These are phyloP conservation scores for Phylloporus sp. DNA, from an alignment of 768 basidiomycete genomes.

Conservation along the genomic window DNA sequence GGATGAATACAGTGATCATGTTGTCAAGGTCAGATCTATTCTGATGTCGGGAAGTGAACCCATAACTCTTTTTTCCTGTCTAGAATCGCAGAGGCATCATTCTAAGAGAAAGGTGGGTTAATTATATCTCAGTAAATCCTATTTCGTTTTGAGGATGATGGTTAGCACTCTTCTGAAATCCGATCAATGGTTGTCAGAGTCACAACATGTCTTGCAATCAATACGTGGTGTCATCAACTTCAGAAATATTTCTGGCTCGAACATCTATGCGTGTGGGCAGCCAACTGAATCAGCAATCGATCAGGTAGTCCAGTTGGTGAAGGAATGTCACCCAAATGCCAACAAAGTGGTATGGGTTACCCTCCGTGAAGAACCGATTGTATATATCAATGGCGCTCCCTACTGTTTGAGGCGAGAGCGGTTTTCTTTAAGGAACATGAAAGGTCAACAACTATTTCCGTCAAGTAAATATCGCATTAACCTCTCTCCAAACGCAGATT, in stretches of 20 bases:
- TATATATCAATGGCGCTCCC: conserved; percentile 88
- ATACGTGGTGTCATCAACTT: conserved; percentile 96
- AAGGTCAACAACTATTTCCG: conserved; percentile 46
- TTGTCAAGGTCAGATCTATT: conserved; percentile 62
- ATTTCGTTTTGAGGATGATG: background rate
- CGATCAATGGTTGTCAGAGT: conserved; percentile 83
- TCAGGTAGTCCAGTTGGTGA: conserved; percentile 66
- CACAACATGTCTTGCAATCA: conserved; percentile 55
- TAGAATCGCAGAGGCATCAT: conserved; percentile 93
- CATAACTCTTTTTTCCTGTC: background rate
- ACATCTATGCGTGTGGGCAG: conserved; percentile 90
- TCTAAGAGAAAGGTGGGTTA: conserved; percentile 71
- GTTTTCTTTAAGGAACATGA: conserved; percentile 90
- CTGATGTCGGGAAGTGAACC: background rate
- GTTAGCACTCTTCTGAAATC: conserved; percentile 82
- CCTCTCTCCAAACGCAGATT: conserved; percentile 51
- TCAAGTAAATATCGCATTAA: background rate
- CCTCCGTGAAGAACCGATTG: conserved; percentile 86
- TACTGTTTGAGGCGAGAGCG: conserved; percentile 85
- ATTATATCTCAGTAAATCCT: conserved; percentile 3
- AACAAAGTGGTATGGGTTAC: conserved; percentile 83
- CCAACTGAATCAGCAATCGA: conserved; percentile 83
- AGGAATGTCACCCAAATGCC: conserved; percentile 52
- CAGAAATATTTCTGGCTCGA: conserved; percentile 72
- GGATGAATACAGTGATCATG: conserved; percentile 93